Evolutionary conservation across 2,329 filamentous ascomycete species (phyloP), one percentile per base, ranked within the genome.

Genomic region (Endocalyx cinctus): DNA sequence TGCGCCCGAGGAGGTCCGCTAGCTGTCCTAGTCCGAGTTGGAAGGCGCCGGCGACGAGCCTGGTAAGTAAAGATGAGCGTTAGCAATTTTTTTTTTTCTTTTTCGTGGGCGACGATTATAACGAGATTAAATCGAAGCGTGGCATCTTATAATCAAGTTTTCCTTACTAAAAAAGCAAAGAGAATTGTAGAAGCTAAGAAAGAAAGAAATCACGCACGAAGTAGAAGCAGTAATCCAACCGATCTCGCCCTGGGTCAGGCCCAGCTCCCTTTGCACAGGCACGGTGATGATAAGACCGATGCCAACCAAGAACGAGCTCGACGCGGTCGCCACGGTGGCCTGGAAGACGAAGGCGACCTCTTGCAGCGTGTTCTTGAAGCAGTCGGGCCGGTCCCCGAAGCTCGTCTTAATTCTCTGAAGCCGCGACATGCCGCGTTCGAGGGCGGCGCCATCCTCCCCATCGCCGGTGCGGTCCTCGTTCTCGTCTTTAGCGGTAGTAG

Each of bases 161-260:
- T n/a, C n/a, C n/a, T n/a, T n/a, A n/a, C n/a, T n/a, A n/a, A n/a
- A n/a, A 14, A 38, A 17, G 23, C 5, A 26, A 10, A 13, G 19
- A 32, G 18, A 13, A 25, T 4, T 22, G 26, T n/a, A n/a, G n/a
- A n/a, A n/a, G n/a, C n/a, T n/a, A 27, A 25, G 17, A 25, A 6
- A 12, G 38, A 12, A 13, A n/a, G 16, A 14, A 13, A 29, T 12
- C 18, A 58, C 66, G 29, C 59, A 73, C 61, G 74, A 73, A 25
- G 73, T 67, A n/a, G 78, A 70, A 6, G 78, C 78, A 29, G 67
- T 69, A 39, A 84, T 77, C 79, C 80, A 84, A 1, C 79, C 80
- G 16, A 84, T 73, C 47, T 85, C 69, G 2, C 77, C 74, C 29
- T 73, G 75, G 3, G 70, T 74, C 79, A 84, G 84, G 28, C 64